Base-by-base conservation (phyloP, 2,329 filamentous ascomycete species). In the Fusarium sp. region DNA sequence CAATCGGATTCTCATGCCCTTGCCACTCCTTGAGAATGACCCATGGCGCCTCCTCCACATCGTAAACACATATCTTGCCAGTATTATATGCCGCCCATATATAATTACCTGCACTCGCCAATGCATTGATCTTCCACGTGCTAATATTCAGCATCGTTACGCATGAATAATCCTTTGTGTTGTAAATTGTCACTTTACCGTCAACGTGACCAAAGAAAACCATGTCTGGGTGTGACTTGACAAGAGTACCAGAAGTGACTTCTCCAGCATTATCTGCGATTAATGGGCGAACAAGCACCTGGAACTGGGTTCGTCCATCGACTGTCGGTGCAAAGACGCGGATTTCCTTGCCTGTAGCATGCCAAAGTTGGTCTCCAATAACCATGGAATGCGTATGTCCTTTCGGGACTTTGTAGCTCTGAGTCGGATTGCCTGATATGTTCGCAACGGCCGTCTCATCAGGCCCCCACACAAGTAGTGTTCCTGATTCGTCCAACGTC, bases 51-150 rank as follows among this genome's bases (percentile, higher is more conserved):
- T 88, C 86, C 11, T 83, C 86, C 12, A 93, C 91, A 77, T 99
- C 94, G 78, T 97, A 99, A 9, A 98, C 91, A 73, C 93, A 96
- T 30, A 97, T 89, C 85, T 91, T 97, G 17, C 96, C 96, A 0
- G 92, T 97, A 77, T 95, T 97, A 81, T 94, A 98, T 4, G 91
- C 95, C 26, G 94, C 93, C 96, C 96, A 99, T 1, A 99, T 83
- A 73, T 93, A 87, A 62, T 89, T 86, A 7, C 94, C 94, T 4
- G 94, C 91, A 10, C 93, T 92, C 3, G 89, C 88, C 53, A 99
- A 82, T 34, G 91, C 89, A 76, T 94, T 97, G 78, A 99, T 97
- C 79, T 97, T 98, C 85, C 96, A 98, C 15, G 94, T 86, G 77
- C 94, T 98, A 71, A 97, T 87, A 73, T 89, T 97, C 62, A 98